Conservation (phyloP, 2,329 filamentous ascomycete genomes). For the Penicillium sp. region DNA sequence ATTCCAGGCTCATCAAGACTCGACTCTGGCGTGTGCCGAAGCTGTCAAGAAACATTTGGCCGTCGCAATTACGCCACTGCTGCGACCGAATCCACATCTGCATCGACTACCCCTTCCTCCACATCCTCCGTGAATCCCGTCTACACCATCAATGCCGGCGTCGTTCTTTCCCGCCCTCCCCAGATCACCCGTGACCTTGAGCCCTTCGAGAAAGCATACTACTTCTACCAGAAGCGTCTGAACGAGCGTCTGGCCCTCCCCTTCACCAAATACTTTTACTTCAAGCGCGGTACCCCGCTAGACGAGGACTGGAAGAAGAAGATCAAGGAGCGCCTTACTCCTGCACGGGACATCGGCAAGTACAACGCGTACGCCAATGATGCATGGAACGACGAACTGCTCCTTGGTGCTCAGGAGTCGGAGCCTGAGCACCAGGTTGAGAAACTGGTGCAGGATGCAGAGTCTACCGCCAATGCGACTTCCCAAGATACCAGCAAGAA, state of each 20-base stretch:
- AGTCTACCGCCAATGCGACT: conserved; percentile 47
- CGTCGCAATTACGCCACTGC: conserved; percentile 44
- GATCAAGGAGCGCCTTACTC: conserved; percentile 70
- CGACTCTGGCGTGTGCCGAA: conserved; percentile 44
- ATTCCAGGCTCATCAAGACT: conserved; percentile 36
- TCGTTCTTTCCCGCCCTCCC: conserved; percentile 85
- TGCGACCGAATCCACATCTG: conserved; percentile 37
- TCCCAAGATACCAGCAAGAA: conserved; percentile 51
- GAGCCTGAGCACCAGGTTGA: conserved; percentile 65
- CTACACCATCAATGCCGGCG: conserved; percentile 60
- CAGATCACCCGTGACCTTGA: conserved; percentile 80
- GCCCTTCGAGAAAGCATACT: conserved; percentile 88
- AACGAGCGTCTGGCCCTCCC: conserved; percentile 88
- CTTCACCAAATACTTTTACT: conserved; percentile 91
- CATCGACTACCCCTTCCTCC: conserved; percentile 18
- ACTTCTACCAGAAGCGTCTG: conserved; percentile 94
- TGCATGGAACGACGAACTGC: conserved; percentile 89
- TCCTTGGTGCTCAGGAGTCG: conserved; percentile 69
- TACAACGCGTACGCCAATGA: conserved; percentile 74
- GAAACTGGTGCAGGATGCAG: conserved; percentile 72
- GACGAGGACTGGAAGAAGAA: conserved; percentile 91
- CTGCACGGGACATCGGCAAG: conserved; percentile 79
- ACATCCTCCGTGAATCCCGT: conserved; percentile 35
- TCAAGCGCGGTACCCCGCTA: conserved; percentile 81
- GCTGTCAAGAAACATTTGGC: conserved; percentile 43